Base-by-base conservation (phyloP, 1,139 yeast species). In the Yamadazyma taylorii region DNA sequence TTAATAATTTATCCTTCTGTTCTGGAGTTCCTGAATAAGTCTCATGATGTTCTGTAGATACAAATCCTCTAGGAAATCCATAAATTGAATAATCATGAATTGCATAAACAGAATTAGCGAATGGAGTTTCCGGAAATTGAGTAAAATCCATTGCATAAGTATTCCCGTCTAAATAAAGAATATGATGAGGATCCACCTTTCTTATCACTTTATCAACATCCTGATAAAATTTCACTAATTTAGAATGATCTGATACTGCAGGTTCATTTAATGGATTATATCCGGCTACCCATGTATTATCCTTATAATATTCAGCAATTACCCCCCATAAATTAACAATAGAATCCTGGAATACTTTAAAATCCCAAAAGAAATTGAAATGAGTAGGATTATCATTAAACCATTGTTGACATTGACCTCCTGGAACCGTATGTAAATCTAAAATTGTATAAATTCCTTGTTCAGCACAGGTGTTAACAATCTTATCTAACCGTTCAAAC, bases 351-450 rank as follows among this genome's bases (percentile, higher is more conserved):
- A 67, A 64, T n/a, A 63, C 56, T 43, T 58, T 60, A 51, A 66
- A 69, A 24, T 65, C 67, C 71, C 73, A 69, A 48, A 69, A 68
- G 12, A 63, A 44, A 3, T 73, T 60, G 50, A 63, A 61, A 50
- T 67, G 70, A 39, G 62, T 53, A 3, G 63, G 68, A 7, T 66
- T 57, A 50, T 69, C 75, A 33, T 60, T 51, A 45, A 69, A 74
- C 75, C 74, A 69, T 50, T 66, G 73, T 46, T 68, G 74, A 46
- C 65, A 66, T 48, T 68, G 73, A n/a, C 75, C 74, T 17, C 75
- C 75, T 11, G 75, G 75, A n/a, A 58, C 61, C 16, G 73, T 55
- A 41, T 69, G 75, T 27, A 69, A 58, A 41, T 69, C 75, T 36
- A 69, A 59, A 34, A 69, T 58, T 26, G 69, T 63, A 47, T 68